Conservation (phyloP, 2,329 filamentous ascomycete species). For the Cryphonectria parasitica region DNA sequence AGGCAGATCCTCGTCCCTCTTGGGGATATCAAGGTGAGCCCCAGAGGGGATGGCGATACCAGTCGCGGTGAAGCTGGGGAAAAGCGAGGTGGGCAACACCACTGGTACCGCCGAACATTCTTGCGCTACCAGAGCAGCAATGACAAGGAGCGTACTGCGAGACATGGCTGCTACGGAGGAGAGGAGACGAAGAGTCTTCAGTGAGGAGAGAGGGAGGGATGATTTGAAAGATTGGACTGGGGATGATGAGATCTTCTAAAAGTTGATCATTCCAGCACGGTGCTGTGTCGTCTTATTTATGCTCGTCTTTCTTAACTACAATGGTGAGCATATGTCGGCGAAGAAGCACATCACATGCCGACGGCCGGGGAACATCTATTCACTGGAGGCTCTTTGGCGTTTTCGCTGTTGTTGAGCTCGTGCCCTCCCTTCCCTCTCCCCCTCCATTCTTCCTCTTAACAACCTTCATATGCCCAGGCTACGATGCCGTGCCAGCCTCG, state of each 20-base stretch:
- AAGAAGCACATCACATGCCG: not conserved
- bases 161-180: not conserved
- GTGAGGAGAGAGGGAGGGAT: not conserved
- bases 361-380: not conserved
- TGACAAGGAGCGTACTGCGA: conserved; percentile 8
- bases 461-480: not conserved
- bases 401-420: not conserved
- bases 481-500: conserved; percentile 1
- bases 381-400: not conserved
- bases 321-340: not conserved
- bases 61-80: conserved; percentile 9
- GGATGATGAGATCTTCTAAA: not conserved
- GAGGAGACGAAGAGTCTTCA: not conserved
- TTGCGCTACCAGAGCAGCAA: conserved; percentile 22
- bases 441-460: not conserved
- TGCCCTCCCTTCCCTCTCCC: not conserved
- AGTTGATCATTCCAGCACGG: not conserved
- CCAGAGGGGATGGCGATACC: conserved; percentile 1
- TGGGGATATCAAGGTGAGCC: conserved; percentile 7
- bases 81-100: conserved; percentile 6
- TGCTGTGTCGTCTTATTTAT: conserved; percentile 7
- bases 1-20: conserved; percentile 6
- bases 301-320: not conserved
- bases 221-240: not conserved
- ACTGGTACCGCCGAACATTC: conserved; percentile 16